Evolutionary conservation across 1,284 basidiomycete species (phyloP).

Genomic region (Melampsora abietis-canadensis): DNA sequence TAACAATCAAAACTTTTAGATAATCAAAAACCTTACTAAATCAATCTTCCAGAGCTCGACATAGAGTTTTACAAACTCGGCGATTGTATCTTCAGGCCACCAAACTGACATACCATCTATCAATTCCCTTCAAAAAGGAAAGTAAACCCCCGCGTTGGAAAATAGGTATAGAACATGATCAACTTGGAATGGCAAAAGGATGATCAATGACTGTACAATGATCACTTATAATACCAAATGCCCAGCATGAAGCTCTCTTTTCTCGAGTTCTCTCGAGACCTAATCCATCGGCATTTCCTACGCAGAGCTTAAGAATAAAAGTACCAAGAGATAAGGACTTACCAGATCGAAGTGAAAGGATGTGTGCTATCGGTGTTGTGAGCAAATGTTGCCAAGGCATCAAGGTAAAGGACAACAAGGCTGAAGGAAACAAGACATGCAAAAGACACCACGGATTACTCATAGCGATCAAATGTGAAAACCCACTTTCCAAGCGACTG

Average conservation of each 20-base stretch:
- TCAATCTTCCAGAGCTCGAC: slow-evolving; percentile 37
- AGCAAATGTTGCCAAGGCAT: too few species aligned
- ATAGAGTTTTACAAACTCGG: slow-evolving; percentile 32
- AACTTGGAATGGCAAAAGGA: slow-evolving; percentile 21
- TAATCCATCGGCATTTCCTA: slow-evolving; percentile 40
- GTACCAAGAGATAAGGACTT: not conserved
- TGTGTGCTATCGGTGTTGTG: too few species aligned
- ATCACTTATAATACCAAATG: slow-evolving; percentile 27
- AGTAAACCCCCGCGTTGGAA: not conserved
- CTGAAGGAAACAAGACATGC: too few species aligned
- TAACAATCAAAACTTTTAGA: not conserved
- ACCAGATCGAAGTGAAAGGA: too few species aligned
- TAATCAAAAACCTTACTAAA: slow-evolving; percentile 7
- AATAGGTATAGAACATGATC: not conserved
- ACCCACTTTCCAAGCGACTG: too few species aligned
- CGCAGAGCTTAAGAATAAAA: too few species aligned
- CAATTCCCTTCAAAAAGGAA: slow-evolving; percentile 20
- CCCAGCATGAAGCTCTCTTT: slow-evolving; percentile 39
- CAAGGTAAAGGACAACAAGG: too few species aligned
- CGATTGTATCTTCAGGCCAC: slow-evolving; percentile 32
- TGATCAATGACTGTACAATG: slow-evolving; percentile 32
- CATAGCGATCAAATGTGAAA: too few species aligned
- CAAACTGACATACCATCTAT: slow-evolving; percentile 40
- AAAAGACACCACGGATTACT: too few species aligned
- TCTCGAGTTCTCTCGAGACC: slow-evolving; percentile 31